Base-by-base conservation (phyloP, 495 filamentous ascomycete species). In the Hyaloscypha variabilis region DNA sequence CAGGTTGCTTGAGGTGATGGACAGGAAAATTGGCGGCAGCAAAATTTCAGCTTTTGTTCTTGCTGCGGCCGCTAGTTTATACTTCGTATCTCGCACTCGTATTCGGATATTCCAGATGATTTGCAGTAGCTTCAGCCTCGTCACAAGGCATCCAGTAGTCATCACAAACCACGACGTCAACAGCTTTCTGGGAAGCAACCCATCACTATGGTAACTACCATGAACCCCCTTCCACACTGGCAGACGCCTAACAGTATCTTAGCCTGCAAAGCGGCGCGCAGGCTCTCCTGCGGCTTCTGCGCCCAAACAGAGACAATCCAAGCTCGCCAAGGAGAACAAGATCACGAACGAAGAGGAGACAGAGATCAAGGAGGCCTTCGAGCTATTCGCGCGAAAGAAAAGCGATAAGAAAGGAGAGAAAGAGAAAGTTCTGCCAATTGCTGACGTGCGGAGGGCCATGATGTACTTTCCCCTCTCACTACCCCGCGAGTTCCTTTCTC, bases 351-450 rank as follows among this genome's bases (percentile, higher is more conserved):
- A 87, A 57, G 90, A 97, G 79, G 95, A 99, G 74, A 81, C 84
- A 68, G 92, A 97, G 75, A 97, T 99, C 70, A 86, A 86, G 70
- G 93, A 97, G 76, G 93, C 93, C 19, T 99, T 95, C 77, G 77
- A 83, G 31, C 82, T 97, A 21, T 99, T 97, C 76, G 78, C 90
- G 1, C 83, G 89, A 60, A 84, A 87, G 34, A 86, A 87, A 71
- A 46, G 8, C 17, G 39, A 46, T 46, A 46, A 46, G 39, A 81
- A 86, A 3, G 82, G 84, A 65, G 87, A 91, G 67, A 87, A 88
- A 63, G 85, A 91, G 55, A 90, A 88, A 67, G 87, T 93, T 19
- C 88, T 97, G 55, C 82, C 85, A 10, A 85, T 83, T n/a, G 81
- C 83, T 64, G 93, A 97, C 77, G 90, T 97, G 60, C 83, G 91